Percentiles rank a stretch among this genome's conserved stretches.
Conservation (phyloP, 495 filamentous ascomycete genomes). For the Penicillium simplicissimum region DNA sequence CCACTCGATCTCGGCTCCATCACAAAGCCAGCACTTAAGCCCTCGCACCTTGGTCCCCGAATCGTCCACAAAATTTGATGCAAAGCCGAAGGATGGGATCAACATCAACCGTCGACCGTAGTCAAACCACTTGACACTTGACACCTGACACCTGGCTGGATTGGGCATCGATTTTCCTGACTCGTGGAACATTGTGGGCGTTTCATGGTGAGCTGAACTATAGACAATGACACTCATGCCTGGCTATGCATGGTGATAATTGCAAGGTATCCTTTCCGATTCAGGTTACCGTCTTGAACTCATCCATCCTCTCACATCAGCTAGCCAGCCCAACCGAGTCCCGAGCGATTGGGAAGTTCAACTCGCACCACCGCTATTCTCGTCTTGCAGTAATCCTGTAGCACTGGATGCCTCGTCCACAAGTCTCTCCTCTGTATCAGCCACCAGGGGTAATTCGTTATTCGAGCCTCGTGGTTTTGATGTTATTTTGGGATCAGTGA, state of each 20-base stretch:
- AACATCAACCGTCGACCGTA: slow-evolving; percentile 1
- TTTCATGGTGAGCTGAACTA: not conserved
- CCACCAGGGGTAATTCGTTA: not conserved
- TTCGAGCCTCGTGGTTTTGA: not conserved
- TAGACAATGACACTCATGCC: not conserved
- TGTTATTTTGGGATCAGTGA: not conserved
- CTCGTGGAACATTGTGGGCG: not conserved
- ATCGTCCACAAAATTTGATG: not conserved
- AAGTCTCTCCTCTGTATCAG: not conserved
- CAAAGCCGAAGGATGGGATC: slow-evolving; percentile 4
- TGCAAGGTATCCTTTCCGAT: too few relatives aligned
- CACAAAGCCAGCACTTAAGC: not conserved
- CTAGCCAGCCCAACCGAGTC: not conserved
- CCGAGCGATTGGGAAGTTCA: not conserved
- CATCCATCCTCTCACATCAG: too few relatives aligned
- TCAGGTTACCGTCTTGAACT: too few relatives aligned
- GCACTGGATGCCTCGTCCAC: slow-evolving; percentile 6
- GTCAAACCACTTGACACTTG: not conserved
- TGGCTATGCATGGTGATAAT: not conserved
- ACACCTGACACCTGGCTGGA: not conserved
- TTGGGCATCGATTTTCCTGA: not conserved
- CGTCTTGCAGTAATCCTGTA: slow-evolving; percentile 1
- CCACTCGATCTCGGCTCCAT: not conserved
- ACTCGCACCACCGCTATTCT: not conserved
- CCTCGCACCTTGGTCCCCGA: not conserved